phyloP scores from a whole-genome alignment of 2,329 filamentous ascomycete genomes.

The Penicillium sp. region DNA sequence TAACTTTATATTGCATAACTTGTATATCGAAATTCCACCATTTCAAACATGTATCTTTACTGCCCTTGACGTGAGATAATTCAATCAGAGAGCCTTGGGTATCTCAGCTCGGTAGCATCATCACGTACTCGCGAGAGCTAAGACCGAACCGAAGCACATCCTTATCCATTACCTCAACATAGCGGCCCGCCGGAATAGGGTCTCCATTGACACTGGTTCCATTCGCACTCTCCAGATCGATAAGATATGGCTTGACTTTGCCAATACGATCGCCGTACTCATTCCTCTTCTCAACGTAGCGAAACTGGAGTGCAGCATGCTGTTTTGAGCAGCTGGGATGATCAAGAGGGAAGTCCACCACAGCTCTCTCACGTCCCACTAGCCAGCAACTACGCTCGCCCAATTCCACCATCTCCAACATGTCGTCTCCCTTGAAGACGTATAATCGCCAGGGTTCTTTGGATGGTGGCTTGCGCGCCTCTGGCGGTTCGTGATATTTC shows the following conservation, averaged over 20 bases:
- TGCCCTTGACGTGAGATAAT: neutral
- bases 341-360: constrained; percentile 82
- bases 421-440: constrained; percentile 82
- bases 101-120: constrained; percentile 69
- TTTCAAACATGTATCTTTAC: neutral
- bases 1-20: constrained; percentile 1
- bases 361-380: constrained; percentile 75
- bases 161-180: constrained; percentile 83
- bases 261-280: constrained; percentile 85
- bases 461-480: constrained; percentile 83
- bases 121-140: constrained; percentile 90
- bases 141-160: constrained; percentile 88
- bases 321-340: constrained; percentile 95
- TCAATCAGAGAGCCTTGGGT: neutral
- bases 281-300: constrained; percentile 79
- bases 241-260: constrained; percentile 81
- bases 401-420: constrained; percentile 81
- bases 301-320: constrained; percentile 93
- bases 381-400: constrained; percentile 84
- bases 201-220: constrained; percentile 83
- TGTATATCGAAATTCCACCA: constrained; percentile 8
- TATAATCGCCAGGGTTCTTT: constrained; percentile 87
- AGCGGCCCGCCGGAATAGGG: constrained; percentile 73
- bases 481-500: constrained; percentile 94
- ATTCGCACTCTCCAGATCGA: constrained; percentile 92